Evolutionary conservation across 768 basidiomycete species (phyloP).

Genomic region (Tulasnella sp.): DNA sequence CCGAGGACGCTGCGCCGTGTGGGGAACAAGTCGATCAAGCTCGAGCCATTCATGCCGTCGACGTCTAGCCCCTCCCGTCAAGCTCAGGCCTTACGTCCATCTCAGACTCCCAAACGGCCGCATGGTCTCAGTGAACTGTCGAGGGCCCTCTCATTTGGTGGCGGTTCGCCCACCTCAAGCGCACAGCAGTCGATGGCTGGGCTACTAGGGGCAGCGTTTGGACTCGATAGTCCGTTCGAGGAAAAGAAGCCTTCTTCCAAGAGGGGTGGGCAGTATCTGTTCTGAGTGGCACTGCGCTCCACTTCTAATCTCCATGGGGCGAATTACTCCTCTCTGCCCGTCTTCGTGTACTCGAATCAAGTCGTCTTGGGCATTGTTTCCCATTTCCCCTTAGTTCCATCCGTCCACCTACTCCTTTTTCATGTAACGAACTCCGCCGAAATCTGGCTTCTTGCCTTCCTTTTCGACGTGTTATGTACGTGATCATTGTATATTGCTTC

Average conservation of each 20-base stretch:
- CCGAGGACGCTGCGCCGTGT: constrained; percentile 10
- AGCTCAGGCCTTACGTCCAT: background rate
- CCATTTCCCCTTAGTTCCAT: too few species aligned
- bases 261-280: constrained; percentile 2
- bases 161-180: background rate
- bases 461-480: too few species aligned
- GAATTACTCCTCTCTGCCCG: too few species aligned
- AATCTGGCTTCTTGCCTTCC: too few species aligned
- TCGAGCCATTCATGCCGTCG: background rate
- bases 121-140: background rate
- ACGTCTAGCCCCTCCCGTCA: background rate
- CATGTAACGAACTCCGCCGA: too few species aligned
- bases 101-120: background rate
- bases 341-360: too few species aligned
- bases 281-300: too few species aligned
- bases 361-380: too few species aligned
- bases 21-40: constrained; percentile 8
- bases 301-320: too few species aligned
- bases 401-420: too few species aligned
- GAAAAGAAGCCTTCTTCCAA: background rate
- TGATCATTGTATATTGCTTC: too few species aligned
- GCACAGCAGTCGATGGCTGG: background rate
- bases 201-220: background rate
- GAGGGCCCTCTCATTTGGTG: constrained; percentile 5
- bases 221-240: constrained; percentile 6